phyloP scores from a whole-genome alignment of 257 asterid genomes.

The Verbena officinalis region DNA sequence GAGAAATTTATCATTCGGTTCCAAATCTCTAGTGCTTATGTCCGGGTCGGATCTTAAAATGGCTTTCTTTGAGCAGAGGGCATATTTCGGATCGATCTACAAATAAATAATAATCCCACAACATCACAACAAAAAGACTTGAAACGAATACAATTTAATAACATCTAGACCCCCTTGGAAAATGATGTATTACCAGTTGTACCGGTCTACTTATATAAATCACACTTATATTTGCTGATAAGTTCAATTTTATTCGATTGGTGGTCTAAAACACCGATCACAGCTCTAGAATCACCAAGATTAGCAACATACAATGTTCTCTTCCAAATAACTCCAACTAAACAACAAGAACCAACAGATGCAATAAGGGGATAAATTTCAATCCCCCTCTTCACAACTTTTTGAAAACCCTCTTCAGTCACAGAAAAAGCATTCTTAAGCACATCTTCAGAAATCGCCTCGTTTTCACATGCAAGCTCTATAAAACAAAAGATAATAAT shows the following conservation, averaged over 20 bases:
- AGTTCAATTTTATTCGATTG: slow-evolving; percentile 48
- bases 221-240: too few species aligned
- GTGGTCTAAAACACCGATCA: slow-evolving; percentile 52
- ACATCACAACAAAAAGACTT: too few species aligned
- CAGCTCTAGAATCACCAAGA: slow-evolving; percentile 86
- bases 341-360: slow-evolving; percentile 69
- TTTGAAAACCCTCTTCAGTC: slow-evolving; percentile 64
- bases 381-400: slow-evolving; percentile 46
- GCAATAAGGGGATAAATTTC: slow-evolving; percentile 46
- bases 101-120: too few species aligned
- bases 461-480: slow-evolving; percentile 60
- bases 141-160: background rate
- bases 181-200: background rate
- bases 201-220: too few species aligned
- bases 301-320: slow-evolving; percentile 61
- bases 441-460: slow-evolving; percentile 51
- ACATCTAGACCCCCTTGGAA: too few species aligned
- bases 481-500: slow-evolving; percentile 29
- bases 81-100: too few species aligned
- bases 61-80: too few species aligned
- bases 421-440: slow-evolving; percentile 54
- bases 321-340: slow-evolving; percentile 74
- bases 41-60: slow-evolving; percentile 71
- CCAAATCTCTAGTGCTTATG: slow-evolving; percentile 42
- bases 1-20: slow-evolving; percentile 55